phyloP scores from a whole-genome alignment of 345 rosid species.

The Acer saccharum region DNA sequence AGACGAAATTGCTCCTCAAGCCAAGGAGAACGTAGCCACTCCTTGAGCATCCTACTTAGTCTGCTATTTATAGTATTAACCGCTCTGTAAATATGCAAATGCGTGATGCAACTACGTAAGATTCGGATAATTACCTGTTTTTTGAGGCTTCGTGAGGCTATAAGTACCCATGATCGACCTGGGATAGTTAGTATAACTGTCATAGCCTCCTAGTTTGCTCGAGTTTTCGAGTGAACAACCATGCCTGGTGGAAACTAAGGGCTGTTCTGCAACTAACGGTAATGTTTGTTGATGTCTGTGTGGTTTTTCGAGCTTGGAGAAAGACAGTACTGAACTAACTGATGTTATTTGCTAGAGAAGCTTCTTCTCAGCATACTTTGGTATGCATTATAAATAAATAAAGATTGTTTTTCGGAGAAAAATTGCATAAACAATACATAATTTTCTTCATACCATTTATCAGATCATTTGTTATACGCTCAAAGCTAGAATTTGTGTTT shows the following conservation, averaged over 20 bases:
- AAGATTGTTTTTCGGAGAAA: not conserved
- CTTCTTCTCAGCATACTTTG: not conserved
- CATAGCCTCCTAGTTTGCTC: no score
- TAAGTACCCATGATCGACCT: not conserved
- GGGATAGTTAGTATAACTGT: not conserved
- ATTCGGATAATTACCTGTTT: not conserved
- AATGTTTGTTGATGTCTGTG: not conserved
- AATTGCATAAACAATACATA: not conserved
- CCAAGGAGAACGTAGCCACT: conserved; percentile 81
- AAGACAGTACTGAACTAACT: not conserved
- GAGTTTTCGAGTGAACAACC: no score
- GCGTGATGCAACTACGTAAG: not conserved
- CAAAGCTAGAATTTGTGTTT: no score
- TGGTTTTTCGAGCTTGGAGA: not conserved
- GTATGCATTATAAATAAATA: not conserved
- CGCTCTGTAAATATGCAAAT: not conserved
- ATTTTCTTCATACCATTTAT: no score
- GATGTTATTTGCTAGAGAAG: not conserved
- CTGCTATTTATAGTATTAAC: not conserved
- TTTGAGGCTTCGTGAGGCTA: not conserved
- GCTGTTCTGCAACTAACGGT: not conserved
- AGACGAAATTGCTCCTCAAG: conserved; percentile 85
- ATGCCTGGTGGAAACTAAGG: not conserved
- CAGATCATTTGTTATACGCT: no score
- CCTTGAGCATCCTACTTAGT: conserved; percentile 40